Percentiles rank a stretch among this genome's conserved stretches.
Conservation (phyloP, 2,329 filamentous ascomycete genomes). For the Talaromyces sp. region DNA sequence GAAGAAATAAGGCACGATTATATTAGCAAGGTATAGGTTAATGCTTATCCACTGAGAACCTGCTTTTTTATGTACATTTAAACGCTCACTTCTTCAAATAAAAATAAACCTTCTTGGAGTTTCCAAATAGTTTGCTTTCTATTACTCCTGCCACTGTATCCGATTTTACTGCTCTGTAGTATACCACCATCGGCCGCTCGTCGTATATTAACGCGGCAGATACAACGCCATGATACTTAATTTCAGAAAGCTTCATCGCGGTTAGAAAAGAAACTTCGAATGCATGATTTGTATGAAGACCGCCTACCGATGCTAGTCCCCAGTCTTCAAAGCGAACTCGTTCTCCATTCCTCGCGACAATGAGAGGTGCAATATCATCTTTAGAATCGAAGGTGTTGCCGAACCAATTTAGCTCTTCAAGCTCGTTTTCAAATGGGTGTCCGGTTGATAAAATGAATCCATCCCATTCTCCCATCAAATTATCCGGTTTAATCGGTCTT, state of each 20-base stretch:
- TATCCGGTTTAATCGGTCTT: conserved; percentile 24
- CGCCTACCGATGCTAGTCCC: conserved; percentile 17
- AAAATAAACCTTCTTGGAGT: conserved; percentile 15
- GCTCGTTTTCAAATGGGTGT: conserved; percentile 24
- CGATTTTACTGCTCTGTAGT: conserved; percentile 16
- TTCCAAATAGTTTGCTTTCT: conserved; percentile 16
- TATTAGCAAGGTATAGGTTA: no score
- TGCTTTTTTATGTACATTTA: background rate
- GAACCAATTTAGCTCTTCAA: conserved; percentile 32
- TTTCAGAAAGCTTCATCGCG: conserved; percentile 10
- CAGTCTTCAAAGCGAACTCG: conserved; percentile 16
- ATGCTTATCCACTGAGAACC: background rate
- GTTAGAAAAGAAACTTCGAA: background rate
- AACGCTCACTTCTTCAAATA: conserved; percentile 17
- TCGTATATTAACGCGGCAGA: conserved; percentile 21
- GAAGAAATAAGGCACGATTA: background rate
- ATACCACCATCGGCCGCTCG: conserved; percentile 14
- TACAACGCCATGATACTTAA: conserved; percentile 17
- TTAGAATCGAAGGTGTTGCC: conserved; percentile 33
- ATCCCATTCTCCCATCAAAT: conserved; percentile 34
- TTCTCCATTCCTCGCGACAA: conserved; percentile 19
- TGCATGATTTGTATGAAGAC: background rate
- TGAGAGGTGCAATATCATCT: conserved; percentile 37
- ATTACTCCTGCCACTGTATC: conserved; percentile 17
- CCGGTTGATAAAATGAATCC: conserved; percentile 31